A percentile compares a stretch with the other conserved stretches of the same genome.
These are phyloP conservation scores for Peterozyma toletana DNA, from an alignment of 805 yeast genomes.

Conservation along the genomic window DNA sequence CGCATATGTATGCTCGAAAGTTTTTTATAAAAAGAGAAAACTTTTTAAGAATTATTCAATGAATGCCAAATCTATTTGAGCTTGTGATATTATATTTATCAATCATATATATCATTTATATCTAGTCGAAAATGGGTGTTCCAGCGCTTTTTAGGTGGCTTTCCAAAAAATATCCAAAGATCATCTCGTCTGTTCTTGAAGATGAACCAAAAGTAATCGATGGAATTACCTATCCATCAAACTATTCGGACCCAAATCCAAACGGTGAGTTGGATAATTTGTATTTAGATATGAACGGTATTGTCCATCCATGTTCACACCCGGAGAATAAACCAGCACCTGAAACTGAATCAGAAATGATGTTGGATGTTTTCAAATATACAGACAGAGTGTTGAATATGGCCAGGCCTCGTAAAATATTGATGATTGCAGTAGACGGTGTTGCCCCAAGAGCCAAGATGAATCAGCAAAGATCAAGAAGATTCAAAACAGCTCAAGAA, in stretches of 20 bases:
- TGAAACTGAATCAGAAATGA: conserved; percentile 94
- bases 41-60: no score
- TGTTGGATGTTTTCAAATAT: conserved; percentile 84
- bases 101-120: no score
- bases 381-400: conserved; percentile 86
- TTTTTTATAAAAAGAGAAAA: no score
- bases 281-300: conserved; percentile 97
- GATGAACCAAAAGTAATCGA: conserved; percentile 53
- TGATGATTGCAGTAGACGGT: conserved; percentile 97
- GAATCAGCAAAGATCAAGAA: conserved; percentile 94
- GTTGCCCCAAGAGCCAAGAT: conserved; percentile 98
- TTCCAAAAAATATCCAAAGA: conserved; percentile 87
- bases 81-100: no score
- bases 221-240: conserved; percentile 57
- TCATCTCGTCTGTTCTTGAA: conserved; percentile 83
- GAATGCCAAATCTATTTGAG: no score
- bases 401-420: conserved; percentile 91
- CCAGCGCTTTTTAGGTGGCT: conserved; percentile 98
- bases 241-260: conserved; percentile 73
- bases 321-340: conserved; percentile 97
- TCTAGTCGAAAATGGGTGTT: conserved; percentile 67
- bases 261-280: conserved; percentile 94
- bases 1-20: no score
- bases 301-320: conserved; percentile 98
- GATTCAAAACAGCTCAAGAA: conserved; percentile 88